These are phyloP conservation scores for Astragalus membranaceus DNA, from an alignment of 306 rosid genomes.

Conservation along the genomic window DNA sequence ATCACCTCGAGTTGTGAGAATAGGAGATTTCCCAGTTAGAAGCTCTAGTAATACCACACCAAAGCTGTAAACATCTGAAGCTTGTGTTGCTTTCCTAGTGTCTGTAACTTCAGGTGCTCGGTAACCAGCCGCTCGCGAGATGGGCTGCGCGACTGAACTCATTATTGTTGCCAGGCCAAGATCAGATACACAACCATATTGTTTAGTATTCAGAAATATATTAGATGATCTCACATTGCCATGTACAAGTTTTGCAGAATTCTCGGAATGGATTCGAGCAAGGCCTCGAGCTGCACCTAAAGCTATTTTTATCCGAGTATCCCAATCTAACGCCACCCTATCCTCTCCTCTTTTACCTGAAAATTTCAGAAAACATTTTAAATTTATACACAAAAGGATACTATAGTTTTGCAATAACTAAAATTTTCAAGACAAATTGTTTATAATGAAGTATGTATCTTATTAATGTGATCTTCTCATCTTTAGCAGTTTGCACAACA, in stretches of 20 bases:
- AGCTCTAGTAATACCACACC: constrained; percentile 87
- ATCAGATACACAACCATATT: constrained; percentile 75
- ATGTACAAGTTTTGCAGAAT: constrained; percentile 71
- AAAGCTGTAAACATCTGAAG: constrained; percentile 79
- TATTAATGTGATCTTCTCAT: background rate
- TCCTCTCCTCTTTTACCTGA: constrained; percentile 85
- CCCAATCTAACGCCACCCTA: constrained; percentile 66
- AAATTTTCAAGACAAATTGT: background rate
- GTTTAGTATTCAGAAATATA: constrained; percentile 54
- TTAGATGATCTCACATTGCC: constrained; percentile 81
- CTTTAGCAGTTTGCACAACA: background rate
- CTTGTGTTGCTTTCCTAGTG: constrained; percentile 73
- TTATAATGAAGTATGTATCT: background rate
- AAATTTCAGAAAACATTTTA: constrained; percentile 3
- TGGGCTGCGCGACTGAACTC: constrained; percentile 63
- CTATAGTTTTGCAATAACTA: background rate
- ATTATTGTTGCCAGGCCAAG: constrained; percentile 72
- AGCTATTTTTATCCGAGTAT: constrained; percentile 62
- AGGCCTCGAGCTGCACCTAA: constrained; percentile 82
- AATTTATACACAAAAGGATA: background rate
- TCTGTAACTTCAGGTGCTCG: constrained; percentile 90
- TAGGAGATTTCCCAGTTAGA: constrained; percentile 88
- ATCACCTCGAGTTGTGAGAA: constrained; percentile 70
- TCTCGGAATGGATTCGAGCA: constrained; percentile 58
- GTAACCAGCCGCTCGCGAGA: constrained; percentile 81